Evolutionary conservation across 108 stramenopile species (phyloP), one percentile per base, ranked within the genome.

Genomic region (Chaetoceros muelleri): DNA sequence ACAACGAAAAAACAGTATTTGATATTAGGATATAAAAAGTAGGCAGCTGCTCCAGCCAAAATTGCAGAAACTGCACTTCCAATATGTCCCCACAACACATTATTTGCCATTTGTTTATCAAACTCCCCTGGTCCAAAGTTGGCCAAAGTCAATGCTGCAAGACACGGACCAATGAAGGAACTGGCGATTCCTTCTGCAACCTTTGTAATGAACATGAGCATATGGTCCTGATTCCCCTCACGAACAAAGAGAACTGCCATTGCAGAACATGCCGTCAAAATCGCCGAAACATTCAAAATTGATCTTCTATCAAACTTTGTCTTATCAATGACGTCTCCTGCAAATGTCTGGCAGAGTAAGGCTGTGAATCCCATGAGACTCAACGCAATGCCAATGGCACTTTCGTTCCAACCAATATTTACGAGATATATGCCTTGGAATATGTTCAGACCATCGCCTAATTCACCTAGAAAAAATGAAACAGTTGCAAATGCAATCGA

Each of bases 341-440:
- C 90, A 53, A 81, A 64, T 16, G 85, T 85, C 72, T 91, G 90
- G 3, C 83, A 74, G 0, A 87, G 40, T 13, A 91, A 45, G 0
- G 84, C 81, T 1, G 90, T 91, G 47, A 91, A 76, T 8, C 90
- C 85, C 90, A 91, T 91, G 21, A 83, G 60, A 24, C 66, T 62
- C 18, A 91, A 72, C 52, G 90, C 90, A 0, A 76, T 71, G 28
- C 90, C 90, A 2, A 91, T 80, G 44, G 72, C 64, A 19, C 84
- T 80, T 52, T 87, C 90, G 58, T 87, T 87, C 90, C 90, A 91
- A 64, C 85, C 90, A 17, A 91, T 48, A 2, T 70, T 71, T 2
- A 91, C 85, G 28, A 91, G 66, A 53, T 91, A 91, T 44, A 91
- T 85, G 8, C 90, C 90, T 62, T 90, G 81, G 47, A 79, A 72